Evolutionary conservation across 176 grass and related monocot species (phyloP), one percentile per base, ranked within the genome.

Genomic region (Luzula sylvatica): DNA sequence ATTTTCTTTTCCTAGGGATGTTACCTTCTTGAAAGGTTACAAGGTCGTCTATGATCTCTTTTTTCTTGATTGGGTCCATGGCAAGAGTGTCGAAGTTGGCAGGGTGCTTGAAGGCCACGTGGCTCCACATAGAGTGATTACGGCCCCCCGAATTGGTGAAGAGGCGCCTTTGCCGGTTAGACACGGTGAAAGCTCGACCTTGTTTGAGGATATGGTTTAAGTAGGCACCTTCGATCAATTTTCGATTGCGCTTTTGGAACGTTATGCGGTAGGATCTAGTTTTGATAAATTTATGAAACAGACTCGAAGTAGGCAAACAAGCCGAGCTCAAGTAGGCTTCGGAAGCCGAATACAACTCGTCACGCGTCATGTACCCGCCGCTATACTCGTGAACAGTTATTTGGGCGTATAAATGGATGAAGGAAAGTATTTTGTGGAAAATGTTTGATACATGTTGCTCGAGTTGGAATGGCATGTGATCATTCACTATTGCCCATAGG

Each of bases 1-100:
- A n/a, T n/a, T n/a, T n/a, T n/a, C n/a, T n/a, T n/a, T n/a, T n/a
- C n/a, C n/a, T n/a, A n/a, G n/a, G n/a, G n/a, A n/a, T n/a, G n/a
- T 45, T 69, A 0, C 88, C 83, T 25, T 30, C 69, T 22, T 75
- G 78, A 50, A 94, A 94, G 58, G 78, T 72, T 1, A 49, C 67
- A 53, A 94, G 79, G 59, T 94, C 88, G 11, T 72, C 83, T 82
- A 48, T 87, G 46, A 94, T 94, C 26, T 48, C 72, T 1, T 45
- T 59, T 65, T 94, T 94, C 27, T 51, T 45, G 0, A 22, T 43
- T 0, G 75, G 83, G 61, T 94, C 83, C 83, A 94, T 87, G 57
- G 88, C 88, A n/a, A 94, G 88, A 38, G 88, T 94, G 53, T 65
- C 60, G 69, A 94, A 94, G 18, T 82, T 94, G 61, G 82, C 87